Evolutionary conservation across 106 monocot genomes (phyloP), one percentile per base, ranked within the genome.

Genomic region (Dioscorea dumetorum): DNA sequence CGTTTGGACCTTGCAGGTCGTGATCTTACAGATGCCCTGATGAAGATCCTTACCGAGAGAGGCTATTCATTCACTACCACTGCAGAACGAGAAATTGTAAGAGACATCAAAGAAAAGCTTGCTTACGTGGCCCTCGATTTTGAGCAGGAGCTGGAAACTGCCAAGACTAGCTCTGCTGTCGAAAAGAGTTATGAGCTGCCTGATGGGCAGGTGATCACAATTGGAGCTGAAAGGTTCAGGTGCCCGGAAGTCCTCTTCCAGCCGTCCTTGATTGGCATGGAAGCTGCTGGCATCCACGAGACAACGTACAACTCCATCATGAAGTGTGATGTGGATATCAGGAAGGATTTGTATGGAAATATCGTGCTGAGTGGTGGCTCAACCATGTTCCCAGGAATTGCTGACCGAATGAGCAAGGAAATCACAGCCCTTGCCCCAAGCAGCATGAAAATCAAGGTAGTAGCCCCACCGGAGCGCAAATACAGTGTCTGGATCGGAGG

Each of bases 361-460:
- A 68, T 68, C 0, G 67, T 56, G 67, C 67, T 68, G 15, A 68
- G 67, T 51, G 67, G 67, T 32, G 67, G 67, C 52, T 68, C 67
- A 32, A 68, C 52, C 52, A 68, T 68, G 67, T 53, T 68, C 67
- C 67, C 67, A 31, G 67, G 67, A 4, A 68, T 68, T 33, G 52
- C 67, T 15, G 67, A 68, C 31, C 52, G 67, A 17, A 68, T 53
- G 67, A 68, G 67, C 67, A 68, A 68, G 31, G 67, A 68, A n/a
- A 68, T 68, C 24, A 53, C 54, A 28, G 67, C 67, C 23, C 67
- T 68, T 53, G 67, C 67, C 11, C 67, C 67, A 1, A 68, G 54
- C 67, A 68, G 67, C 67, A 68, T 68, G 67, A 68, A 68, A 53
- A 68, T 68, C 67, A 53, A 67, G 67, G 51, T 68, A 15, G 51